These are phyloP conservation scores for Xerocomus minutiporus DNA, from an alignment of 1,284 basidiomycete genomes.

Conservation along the genomic window DNA sequence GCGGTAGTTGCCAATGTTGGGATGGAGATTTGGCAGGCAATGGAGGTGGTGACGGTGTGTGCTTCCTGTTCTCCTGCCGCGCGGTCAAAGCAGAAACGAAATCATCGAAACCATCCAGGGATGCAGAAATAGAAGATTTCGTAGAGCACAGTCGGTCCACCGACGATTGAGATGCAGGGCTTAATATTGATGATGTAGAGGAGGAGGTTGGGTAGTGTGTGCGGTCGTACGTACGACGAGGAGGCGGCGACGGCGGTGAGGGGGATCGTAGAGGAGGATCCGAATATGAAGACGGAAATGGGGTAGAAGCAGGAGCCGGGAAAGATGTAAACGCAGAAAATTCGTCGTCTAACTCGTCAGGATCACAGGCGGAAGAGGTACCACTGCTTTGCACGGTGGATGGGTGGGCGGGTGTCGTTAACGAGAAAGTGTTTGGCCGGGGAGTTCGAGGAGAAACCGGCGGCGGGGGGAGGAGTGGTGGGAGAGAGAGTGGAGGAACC, in stretches of 20 bases:
- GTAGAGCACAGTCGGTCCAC: conserved; percentile 21
- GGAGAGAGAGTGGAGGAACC: conserved; percentile 17
- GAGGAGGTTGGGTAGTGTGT: conserved; percentile 26
- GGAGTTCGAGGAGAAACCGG: conserved; percentile 31
- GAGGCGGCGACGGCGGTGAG: conserved; percentile 28
- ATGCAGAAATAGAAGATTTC: conserved; percentile 15
- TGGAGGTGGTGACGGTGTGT: conserved; percentile 40
- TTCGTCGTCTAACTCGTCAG: conserved; percentile 28
- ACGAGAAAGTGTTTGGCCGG: conserved; percentile 12
- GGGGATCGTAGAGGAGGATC: conserved; percentile 12
- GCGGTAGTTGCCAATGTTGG: conserved; percentile 5
- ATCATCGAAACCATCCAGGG: conserved; percentile 46
- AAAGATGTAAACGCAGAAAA: conserved; percentile 29
- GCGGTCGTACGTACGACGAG: conserved; percentile 26
- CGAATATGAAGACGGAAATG: conserved; percentile 5
- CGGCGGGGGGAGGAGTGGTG: conserved; percentile 31
- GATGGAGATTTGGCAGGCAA: conserved; percentile 37
- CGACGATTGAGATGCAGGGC: conserved; percentile 27
- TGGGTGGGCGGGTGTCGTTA: not conserved
- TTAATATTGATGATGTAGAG: conserved; percentile 28
- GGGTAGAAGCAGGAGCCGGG: conserved; percentile 10
- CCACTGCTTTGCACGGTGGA: not conserved
- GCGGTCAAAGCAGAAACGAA: conserved; percentile 34
- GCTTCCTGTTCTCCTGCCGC: conserved; percentile 16
- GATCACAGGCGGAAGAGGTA: conserved; percentile 5